A percentile compares a stretch with the other conserved stretches of the same genome.
These are phyloP conservation scores for Vigna trinervia DNA, from an alignment of 306 rosid genomes.

Conservation along the genomic window DNA sequence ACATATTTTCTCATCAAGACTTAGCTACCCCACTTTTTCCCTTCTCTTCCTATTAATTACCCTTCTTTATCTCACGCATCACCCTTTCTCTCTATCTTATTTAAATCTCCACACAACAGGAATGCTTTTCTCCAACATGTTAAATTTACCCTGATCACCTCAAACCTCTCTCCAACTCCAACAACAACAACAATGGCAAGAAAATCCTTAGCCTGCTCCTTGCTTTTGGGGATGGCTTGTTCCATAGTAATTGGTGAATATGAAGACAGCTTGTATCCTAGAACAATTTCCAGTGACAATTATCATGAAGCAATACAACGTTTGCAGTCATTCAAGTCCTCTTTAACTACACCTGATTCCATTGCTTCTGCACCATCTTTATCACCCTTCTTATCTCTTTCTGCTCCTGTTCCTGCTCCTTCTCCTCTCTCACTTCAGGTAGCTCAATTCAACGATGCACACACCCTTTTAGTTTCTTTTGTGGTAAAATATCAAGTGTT, in stretches of 20 bases:
- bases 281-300: conserved; percentile 27
- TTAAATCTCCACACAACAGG: conserved; percentile 40
- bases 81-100: conserved; percentile 30
- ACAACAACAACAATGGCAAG: conserved; percentile 42
- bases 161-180: conserved; percentile 41
- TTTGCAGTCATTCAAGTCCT: conserved; percentile 54
- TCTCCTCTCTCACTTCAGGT: conserved; percentile 47
- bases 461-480: background rate
- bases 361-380: conserved; percentile 47
- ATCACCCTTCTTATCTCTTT: conserved; percentile 38
- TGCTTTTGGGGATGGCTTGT: conserved; percentile 43
- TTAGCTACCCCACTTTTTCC: conserved; percentile 59
- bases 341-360: conserved; percentile 52
- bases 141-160: conserved; percentile 16
- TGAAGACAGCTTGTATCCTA: conserved; percentile 41
- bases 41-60: conserved; percentile 42
- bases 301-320: conserved; percentile 44
- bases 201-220: conserved; percentile 34
- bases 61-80: conserved; percentile 33
- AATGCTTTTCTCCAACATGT: conserved; percentile 46
- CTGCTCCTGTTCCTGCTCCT: conserved; percentile 37
- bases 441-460: conserved; percentile 13
- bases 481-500: conserved; percentile 30
- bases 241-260: conserved; percentile 37
- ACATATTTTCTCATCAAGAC: conserved; percentile 52